Base-by-base conservation (phyloP, 148 eudicot genomes). In the Suaeda aralocaspica region DNA sequence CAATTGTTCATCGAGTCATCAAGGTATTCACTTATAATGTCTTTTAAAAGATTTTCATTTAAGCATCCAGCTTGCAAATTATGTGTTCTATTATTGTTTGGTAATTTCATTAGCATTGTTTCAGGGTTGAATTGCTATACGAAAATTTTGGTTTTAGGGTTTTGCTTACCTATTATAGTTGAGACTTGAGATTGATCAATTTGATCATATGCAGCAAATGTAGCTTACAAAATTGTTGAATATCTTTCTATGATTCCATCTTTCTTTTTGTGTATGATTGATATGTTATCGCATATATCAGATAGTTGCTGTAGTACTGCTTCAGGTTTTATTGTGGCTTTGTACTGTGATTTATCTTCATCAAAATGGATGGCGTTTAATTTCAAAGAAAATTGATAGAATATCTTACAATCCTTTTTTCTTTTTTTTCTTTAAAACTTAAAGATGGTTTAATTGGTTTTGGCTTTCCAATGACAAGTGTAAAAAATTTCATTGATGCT, bases 1-100 rank as follows among this genome's bases (percentile, higher is more conserved):
- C 97, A 33, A 92, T 92, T 78, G 97, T 92, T 53, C 97, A 92
- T 79, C 90, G 97, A 26, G 91, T 84, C 39, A 92, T 86, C 55
- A 83, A 86, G 96, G 97, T 92, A 87, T 52, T 39, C n/a, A 2
- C 31, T 25, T 64, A 24, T 44, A 64, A 1, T 55, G 21, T 36
- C 30, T 45, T 29, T 14, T n/a, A 36, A 30, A 55, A 42, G 50
- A 21, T 33, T 5, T 14, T 10, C 9, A 21, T 8, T 13, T 22
- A 63, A 42, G 15, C 41, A 14, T 41, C n/a, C 9, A 24, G 67
- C 29, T 62, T 42, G 9, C 50, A 22, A 13, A 41, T 42, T 63
- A 22, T 42, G 3, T 24, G 2, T n/a, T n/a, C n/a, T 39, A 21
- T 22, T 42, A 16, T 30, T 21, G 48, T 22, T 22, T 25, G 2